Base-by-base conservation (phyloP, 495 filamentous ascomycete species). In the Parathielavia hyrcaniae region DNA sequence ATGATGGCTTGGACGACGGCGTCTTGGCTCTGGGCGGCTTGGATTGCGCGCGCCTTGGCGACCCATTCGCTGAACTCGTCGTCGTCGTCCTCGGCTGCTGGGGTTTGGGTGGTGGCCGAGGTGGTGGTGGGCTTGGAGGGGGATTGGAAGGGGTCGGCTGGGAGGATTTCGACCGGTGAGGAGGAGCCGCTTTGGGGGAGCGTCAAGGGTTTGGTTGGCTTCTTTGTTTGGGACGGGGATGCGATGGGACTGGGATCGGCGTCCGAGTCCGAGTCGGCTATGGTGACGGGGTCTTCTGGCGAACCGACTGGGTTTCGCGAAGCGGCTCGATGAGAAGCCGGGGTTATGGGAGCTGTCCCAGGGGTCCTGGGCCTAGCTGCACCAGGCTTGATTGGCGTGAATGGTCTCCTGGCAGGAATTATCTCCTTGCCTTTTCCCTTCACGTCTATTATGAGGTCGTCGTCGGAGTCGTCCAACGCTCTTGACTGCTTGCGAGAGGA, bases 1-100 rank as follows among this genome's bases (percentile, higher is more conserved):
- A 67, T 45, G 8, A 65, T 0, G 7, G 69, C 14, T 10, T 23
- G 46, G n/a, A 67, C 46, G 22, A 61, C 23, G 32, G 56, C 41
- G 12, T 61, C 30, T 4, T 51, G 32, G n/a, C 40, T 48, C 12
- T 48, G 0, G 2, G 20, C n/a, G 47, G 47, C 44, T 26, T 59
- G 57, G 2, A 58, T n/a, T 9, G 50, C 46, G 45, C 51, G 53
- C 11, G 65, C 68, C 47, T 66, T 59, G 40, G 41, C 30, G 14
- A 62, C 46, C 64, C 62, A 67, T 34, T 58, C 48, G 58, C 45
- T 91, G 75, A 85, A 95, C 66, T 95, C 89, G 41, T 95, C 88
- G 34, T 83, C 32, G 4, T 40, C 30, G 16, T 30, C 6, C 6
- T 30, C 40, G 20, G 23, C n/a, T 10, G 23, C n/a, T 10, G 46